These are phyloP conservation scores for Euphorbia peplus DNA, from an alignment of 345 rosid genomes.

Conservation along the genomic window DNA sequence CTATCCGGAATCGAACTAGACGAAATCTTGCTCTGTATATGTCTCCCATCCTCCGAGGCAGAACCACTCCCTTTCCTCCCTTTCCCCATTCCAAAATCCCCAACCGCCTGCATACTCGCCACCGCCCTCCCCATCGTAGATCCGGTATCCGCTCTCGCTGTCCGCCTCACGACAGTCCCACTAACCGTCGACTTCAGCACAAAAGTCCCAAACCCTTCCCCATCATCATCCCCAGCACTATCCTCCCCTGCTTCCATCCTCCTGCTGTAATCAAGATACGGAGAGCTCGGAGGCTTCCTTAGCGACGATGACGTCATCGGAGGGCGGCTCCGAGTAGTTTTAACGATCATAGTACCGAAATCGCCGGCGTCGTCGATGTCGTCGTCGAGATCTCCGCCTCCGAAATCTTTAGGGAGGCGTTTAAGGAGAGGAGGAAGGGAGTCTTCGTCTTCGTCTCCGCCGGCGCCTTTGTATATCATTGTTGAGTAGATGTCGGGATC, in stretches of 20 bases:
- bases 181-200: conserved; percentile 59
- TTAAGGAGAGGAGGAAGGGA: conserved; percentile 84
- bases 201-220: conserved; percentile 70
- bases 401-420: conserved; percentile 88
- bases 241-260: conserved; percentile 34
- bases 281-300: conserved; percentile 12
- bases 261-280: conserved; percentile 17
- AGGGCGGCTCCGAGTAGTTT: conserved; percentile 38
- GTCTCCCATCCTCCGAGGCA: conserved; percentile 44
- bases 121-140: conserved; percentile 65
- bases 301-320: conserved; percentile 10
- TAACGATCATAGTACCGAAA: conserved; percentile 84
- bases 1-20: conserved; percentile 85
- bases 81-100: conserved; percentile 57
- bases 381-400: conserved; percentile 58
- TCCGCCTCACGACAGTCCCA: conserved; percentile 57
- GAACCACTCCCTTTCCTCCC: conserved; percentile 41
- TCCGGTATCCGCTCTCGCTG: conserved; percentile 48
- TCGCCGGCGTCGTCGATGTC: conserved; percentile 44
- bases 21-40: conserved; percentile 58
- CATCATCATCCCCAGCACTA: conserved; percentile 47
- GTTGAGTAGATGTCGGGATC: conserved; percentile 17
- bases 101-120: conserved; percentile 49
- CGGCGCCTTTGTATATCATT: conserved; percentile 27
- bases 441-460: conserved; percentile 48